These are phyloP conservation scores for Metschnikowia proteae DNA, from an alignment of 805 yeast species.

Conservation along the genomic window DNA sequence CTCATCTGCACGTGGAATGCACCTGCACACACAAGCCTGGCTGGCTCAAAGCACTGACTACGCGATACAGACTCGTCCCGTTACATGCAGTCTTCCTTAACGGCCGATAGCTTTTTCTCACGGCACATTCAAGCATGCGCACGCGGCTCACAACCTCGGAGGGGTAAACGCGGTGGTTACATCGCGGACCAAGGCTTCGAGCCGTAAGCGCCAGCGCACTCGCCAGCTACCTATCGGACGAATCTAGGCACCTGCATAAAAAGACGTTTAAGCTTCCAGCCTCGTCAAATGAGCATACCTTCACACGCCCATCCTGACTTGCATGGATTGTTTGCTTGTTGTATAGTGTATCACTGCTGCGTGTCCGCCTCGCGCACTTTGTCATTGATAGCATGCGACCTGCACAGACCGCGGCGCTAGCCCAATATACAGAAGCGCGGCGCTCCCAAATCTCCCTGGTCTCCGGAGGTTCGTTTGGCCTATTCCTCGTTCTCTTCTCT, in stretches of 20 bases:
- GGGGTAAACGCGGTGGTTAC: too few relatives aligned
- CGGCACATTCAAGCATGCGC: too few relatives aligned
- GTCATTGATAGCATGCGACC: neutral
- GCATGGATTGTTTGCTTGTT: neutral
- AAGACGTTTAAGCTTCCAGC: too few relatives aligned
- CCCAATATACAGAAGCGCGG: neutral
- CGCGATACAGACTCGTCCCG: neutral
- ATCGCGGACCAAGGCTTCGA: too few relatives aligned
- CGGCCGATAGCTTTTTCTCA: neutral
- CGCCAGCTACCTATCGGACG: too few relatives aligned
- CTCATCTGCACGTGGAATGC: neutral
- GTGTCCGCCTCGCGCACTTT: neutral
- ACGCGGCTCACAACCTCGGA: too few relatives aligned
- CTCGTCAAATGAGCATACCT: too few relatives aligned
- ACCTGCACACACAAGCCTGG: slow-evolving; percentile 3
- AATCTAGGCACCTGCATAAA: too few relatives aligned
- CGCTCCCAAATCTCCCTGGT: neutral
- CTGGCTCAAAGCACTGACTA: neutral
- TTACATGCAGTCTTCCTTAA: neutral
- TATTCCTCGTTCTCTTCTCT: neutral
- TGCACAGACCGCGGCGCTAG: neutral
- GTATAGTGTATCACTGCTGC: neutral
- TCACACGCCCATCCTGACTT: too few relatives aligned
- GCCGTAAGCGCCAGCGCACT: too few relatives aligned
- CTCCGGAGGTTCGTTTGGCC: neutral